Conservation (phyloP, 2,329 filamentous ascomycete species). For the Talaromyces sp. region DNA sequence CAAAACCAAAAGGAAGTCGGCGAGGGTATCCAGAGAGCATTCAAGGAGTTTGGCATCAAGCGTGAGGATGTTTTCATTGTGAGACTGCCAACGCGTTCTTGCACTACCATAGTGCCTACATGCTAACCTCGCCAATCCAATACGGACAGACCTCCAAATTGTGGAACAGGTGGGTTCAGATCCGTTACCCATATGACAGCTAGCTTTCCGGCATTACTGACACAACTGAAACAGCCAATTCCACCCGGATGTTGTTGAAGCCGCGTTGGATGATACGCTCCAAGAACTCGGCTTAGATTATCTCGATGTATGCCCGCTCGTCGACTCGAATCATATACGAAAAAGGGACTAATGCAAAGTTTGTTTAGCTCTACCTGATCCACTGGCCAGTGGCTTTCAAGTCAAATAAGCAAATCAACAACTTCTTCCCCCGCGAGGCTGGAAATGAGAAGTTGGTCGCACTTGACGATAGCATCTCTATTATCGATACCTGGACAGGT, state of each 20-base stretch:
- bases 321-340: background rate
- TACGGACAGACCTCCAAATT: constrained; percentile 52
- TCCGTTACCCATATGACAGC: too few species aligned
- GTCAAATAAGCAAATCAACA: constrained; percentile 26
- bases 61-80: constrained; percentile 40
- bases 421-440: constrained; percentile 44
- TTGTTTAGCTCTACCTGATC: constrained; percentile 34
- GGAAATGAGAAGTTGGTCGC: constrained; percentile 33
- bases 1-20: constrained; percentile 37
- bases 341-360: constrained; percentile 10
- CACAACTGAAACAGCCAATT: constrained; percentile 32
- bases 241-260: constrained; percentile 47
- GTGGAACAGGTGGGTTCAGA: constrained; percentile 48
- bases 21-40: constrained; percentile 31
- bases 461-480: constrained; percentile 43
- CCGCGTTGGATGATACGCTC: constrained; percentile 47
- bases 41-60: constrained; percentile 36
- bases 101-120: background rate
- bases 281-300: constrained; percentile 51
- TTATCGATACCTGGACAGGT: constrained; percentile 41
- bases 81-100: constrained; percentile 14
- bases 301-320: constrained; percentile 46
- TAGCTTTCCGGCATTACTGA: background rate
- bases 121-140: background rate
- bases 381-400: constrained; percentile 46